These are phyloP conservation scores for Cyanodermella asteris DNA, from an alignment of 2,329 filamentous ascomycete species.

Conservation along the genomic window DNA sequence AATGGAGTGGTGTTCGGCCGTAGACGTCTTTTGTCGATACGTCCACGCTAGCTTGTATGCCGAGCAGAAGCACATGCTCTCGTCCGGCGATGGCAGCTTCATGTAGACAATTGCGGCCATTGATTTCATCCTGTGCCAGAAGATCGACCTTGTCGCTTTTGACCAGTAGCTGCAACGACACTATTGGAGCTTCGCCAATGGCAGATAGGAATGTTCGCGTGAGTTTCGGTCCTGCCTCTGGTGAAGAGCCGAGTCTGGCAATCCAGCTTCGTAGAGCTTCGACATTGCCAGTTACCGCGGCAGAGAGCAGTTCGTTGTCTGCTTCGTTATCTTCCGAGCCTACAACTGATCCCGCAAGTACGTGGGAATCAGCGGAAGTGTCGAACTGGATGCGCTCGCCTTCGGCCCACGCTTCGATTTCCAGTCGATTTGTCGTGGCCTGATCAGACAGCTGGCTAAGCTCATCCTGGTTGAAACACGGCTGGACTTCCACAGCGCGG, in stretches of 20 bases:
- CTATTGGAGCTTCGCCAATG: slow-evolving; percentile 62
- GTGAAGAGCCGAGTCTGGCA: slow-evolving; percentile 40
- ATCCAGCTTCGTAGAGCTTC: slow-evolving; percentile 62
- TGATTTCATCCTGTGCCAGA: slow-evolving; percentile 92
- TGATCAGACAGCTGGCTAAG: slow-evolving; percentile 94
- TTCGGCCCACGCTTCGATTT: slow-evolving; percentile 90
- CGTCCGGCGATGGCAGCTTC: slow-evolving; percentile 93
- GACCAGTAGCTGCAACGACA: slow-evolving; percentile 53
- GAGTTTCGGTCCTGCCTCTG: slow-evolving; percentile 49
- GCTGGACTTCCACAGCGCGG: slow-evolving; percentile 86
- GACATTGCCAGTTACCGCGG: slow-evolving; percentile 61
- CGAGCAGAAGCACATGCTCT: slow-evolving; percentile 51
- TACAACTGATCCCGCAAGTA: slow-evolving; percentile 16
- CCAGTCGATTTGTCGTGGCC: slow-evolving; percentile 85
- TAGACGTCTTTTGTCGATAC: slow-evolving; percentile 76
- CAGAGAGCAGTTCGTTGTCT: slow-evolving; percentile 71
- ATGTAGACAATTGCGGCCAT: slow-evolving; percentile 87
- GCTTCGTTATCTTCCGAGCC: slow-evolving; percentile 75
- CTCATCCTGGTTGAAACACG: slow-evolving; percentile 92
- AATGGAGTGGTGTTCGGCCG: slow-evolving; percentile 78
- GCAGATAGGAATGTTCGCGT: slow-evolving; percentile 80
- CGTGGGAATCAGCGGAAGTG: slow-evolving; percentile 20
- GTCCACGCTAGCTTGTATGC: slow-evolving; percentile 53
- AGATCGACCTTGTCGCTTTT: slow-evolving; percentile 68
- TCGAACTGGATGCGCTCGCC: slow-evolving; percentile 82